Base-by-base conservation (phyloP, 129 eudicot genomes). In the Flaveria trinervia region DNA sequence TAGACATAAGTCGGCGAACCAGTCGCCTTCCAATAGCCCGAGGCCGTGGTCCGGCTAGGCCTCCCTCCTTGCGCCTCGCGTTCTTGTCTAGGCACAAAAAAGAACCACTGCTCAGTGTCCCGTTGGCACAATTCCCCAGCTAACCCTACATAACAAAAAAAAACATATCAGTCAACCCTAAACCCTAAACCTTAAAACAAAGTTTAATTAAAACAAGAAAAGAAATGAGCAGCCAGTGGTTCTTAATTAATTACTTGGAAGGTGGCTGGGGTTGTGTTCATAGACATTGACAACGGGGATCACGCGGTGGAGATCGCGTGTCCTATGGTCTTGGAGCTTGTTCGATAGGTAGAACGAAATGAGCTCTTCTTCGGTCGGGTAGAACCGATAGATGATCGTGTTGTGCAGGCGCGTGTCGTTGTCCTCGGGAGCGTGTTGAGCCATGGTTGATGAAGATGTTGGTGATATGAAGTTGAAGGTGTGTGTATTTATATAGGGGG, bases 11-110 rank as follows among this genome's bases (percentile, higher is more conserved):
- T 52, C 0, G 97, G 97, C 0, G 97, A 92, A 1, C 97, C 97
- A 0, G 97, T 92, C 3, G 97, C 96, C 70, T 92, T 92, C 97
- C 97, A 92, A 75, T 89, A 89, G 18, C 97, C 97, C 4, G 84
- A 65, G 54, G 77, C 75, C 0, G 96, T 92, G 60, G 88, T 84
- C 67, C 97, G 79, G 39, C 86, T 92, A 15, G 97, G 89, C 77
- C 93, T 86, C 39, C 97, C 96, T 28, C 97, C 97, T 55, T 81
- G 88, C 2, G 87, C 97, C 67, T 92, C 97, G 72, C 89, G 75
- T 52, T 92, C 92, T 76, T 86, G 88, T 70, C 85, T 80, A 7
- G 97, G 93, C 25, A 83, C 87, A 50, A 92, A 92, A 77, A 87
- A 92, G 79, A 89, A 92, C 97, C 97, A 92, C 26, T 92, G 96